Evolutionary conservation across 139 green algal genomes (phyloP).

Genomic region (Tetradesmus lagerheimii): DNA sequence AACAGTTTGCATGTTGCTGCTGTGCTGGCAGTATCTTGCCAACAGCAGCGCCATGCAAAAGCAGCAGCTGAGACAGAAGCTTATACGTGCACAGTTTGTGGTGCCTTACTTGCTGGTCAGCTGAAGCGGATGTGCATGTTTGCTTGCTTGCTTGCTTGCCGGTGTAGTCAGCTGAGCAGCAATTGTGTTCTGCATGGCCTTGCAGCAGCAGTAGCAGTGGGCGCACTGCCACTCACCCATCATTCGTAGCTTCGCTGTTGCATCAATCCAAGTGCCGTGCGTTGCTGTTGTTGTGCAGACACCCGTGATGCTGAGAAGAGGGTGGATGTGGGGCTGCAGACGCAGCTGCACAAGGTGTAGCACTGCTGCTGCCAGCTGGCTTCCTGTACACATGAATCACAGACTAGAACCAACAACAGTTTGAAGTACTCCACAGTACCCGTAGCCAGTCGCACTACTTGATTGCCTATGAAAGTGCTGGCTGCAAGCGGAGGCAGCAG

Average conservation of each 20-base stretch:
- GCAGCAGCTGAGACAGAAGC: not conserved
- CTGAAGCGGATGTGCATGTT: not conserved
- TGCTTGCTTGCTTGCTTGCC: not conserved
- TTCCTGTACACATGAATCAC: too few species aligned
- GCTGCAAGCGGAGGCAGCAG: too few species aligned
- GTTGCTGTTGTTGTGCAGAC: not conserved
- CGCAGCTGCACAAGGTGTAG: conserved; percentile 46
- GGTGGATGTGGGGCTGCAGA: conserved; percentile 46
- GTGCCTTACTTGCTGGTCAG: not conserved
- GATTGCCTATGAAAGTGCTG: too few species aligned
- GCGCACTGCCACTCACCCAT: not conserved
- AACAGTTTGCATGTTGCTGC: not conserved
- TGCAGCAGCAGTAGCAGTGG: not conserved
- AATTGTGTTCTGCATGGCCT: not conserved
- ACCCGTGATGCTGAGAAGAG: not conserved
- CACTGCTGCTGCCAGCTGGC: too few species aligned
- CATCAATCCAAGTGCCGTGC: not conserved
- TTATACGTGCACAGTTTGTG: not conserved
- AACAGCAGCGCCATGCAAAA: not conserved
- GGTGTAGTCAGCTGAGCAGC: not conserved
- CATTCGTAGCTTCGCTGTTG: not conserved
- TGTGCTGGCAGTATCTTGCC: not conserved
- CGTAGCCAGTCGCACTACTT: too few species aligned
- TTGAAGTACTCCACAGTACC: too few species aligned
- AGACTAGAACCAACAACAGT: too few species aligned